Percentiles rank a stretch among this genome's conserved stretches.
Conservation (phyloP, 805 yeast species). For the Suhomyces sp. region DNA sequence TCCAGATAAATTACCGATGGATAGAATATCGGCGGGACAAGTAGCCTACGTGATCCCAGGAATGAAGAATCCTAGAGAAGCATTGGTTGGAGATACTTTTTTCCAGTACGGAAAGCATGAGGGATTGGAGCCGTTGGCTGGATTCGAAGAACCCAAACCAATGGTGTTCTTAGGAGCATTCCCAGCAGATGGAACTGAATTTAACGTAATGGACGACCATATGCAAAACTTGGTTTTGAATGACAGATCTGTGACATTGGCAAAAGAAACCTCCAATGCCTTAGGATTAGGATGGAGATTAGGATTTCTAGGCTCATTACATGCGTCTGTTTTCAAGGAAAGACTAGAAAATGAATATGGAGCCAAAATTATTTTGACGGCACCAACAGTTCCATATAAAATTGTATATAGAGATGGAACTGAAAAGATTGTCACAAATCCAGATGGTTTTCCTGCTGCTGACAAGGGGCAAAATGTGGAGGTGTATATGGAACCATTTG, state of each 20-base stretch:
- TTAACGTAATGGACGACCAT: constrained; percentile 84
- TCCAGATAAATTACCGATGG: constrained; percentile 76
- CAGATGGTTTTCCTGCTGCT: constrained; percentile 85
- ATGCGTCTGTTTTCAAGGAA: constrained; percentile 92
- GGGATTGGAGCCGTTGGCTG: constrained; percentile 77
- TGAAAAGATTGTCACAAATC: constrained; percentile 73
- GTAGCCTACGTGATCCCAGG: constrained; percentile 95
- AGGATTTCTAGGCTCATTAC: constrained; percentile 91
- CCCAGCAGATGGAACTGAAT: constrained; percentile 93
- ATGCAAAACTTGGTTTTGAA: constrained; percentile 84
- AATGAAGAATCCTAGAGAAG: constrained; percentile 83
- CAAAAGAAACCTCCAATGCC: constrained; percentile 89
- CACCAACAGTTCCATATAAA: constrained; percentile 94
- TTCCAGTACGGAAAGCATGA: constrained; percentile 56
- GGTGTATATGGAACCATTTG: constrained; percentile 76
- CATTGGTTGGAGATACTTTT: constrained; percentile 88
- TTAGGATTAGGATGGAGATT: constrained; percentile 97
- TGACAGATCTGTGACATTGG: constrained; percentile 87
- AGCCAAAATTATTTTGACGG: constrained; percentile 84
- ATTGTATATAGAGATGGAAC: constrained; percentile 65
- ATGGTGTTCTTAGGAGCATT: constrained; percentile 99
- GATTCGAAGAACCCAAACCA: constrained; percentile 95
- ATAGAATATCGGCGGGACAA: constrained; percentile 77
- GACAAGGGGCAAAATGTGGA: constrained; percentile 48
- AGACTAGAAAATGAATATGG: constrained; percentile 93